Evolutionary conservation across 805 yeast genomes (phyloP).

Genomic region (Candida yuanshanica): DNA sequence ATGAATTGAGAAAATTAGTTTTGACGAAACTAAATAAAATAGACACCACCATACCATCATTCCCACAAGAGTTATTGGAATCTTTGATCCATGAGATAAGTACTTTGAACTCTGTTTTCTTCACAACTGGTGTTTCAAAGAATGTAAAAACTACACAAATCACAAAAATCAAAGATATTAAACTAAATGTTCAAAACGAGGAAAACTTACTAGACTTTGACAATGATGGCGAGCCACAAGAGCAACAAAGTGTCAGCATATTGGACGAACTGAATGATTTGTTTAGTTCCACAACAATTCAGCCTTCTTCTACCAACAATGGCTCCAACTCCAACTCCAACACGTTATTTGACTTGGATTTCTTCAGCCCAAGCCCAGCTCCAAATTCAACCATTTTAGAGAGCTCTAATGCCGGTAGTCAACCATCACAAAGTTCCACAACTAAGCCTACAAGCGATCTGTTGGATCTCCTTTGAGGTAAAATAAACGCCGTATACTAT

Average conservation of each 20-base stretch:
- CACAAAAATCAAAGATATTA: conserved; percentile 71
- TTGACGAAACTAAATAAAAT: conserved; percentile 64
- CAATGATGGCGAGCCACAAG: conserved; percentile 30
- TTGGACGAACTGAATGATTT: conserved; percentile 75
- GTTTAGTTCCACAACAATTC: conserved; percentile 39
- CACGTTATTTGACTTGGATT: conserved; percentile 2
- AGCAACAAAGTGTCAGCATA: conserved; percentile 33
- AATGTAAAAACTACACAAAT: conserved; percentile 31
- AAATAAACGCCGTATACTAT: too few relatives aligned
- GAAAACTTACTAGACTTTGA: conserved; percentile 86
- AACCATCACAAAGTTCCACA: too few relatives aligned
- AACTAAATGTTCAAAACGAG: conserved; percentile 71
- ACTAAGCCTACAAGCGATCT: too few relatives aligned
- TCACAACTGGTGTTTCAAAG: conserved; percentile 60
- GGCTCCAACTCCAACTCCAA: conserved; percentile 7
- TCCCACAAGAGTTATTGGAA: conserved; percentile 63
- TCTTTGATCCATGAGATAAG: conserved; percentile 72
- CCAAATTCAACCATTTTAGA: too few relatives aligned
- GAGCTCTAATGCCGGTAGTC: too few relatives aligned
- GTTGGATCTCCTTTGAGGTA: too few relatives aligned
- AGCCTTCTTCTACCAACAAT: conserved; percentile 10
- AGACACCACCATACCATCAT: conserved; percentile 62
- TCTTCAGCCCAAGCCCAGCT: not conserved
- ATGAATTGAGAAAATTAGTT: conserved; percentile 42
- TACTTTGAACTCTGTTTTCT: conserved; percentile 84